These are phyloP conservation scores for Paralagenidium karlingii DNA, from an alignment of 352 stramenopile genomes.

Conservation along the genomic window DNA sequence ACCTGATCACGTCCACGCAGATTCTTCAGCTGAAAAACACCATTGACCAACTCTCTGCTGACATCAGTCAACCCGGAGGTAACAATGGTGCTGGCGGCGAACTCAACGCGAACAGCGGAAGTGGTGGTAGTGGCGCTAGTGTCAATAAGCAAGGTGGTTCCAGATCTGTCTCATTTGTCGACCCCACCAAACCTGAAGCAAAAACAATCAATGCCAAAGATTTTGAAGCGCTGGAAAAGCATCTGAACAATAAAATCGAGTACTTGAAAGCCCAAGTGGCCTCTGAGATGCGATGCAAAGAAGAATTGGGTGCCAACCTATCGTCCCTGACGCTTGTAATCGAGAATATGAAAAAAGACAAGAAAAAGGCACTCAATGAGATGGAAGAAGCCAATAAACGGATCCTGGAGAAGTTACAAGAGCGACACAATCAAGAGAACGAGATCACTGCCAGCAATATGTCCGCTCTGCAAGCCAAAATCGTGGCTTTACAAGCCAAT, in stretches of 20 bases:
- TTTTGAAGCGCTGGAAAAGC: conserved; percentile 47
- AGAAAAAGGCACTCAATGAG: conserved; percentile 25
- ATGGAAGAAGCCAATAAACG: conserved; percentile 48
- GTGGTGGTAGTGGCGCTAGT: too few relatives aligned
- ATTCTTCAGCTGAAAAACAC: too few relatives aligned
- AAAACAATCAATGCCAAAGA: conserved; percentile 3
- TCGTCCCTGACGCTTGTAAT: conserved; percentile 46
- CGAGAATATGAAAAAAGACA: conserved; percentile 56
- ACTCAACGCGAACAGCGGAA: too few relatives aligned
- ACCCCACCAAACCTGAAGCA: too few relatives aligned
- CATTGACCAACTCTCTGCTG: too few relatives aligned
- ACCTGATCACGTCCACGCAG: conserved; percentile 27
- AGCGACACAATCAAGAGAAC: conserved; percentile 35
- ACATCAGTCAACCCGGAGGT: too few relatives aligned
- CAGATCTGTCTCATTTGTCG: too few relatives aligned
- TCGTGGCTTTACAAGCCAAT: conserved; percentile 56
- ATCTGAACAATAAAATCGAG: conserved; percentile 65
- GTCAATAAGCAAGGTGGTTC: too few relatives aligned
- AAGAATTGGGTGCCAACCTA: conserved; percentile 59
- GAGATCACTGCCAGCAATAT: conserved; percentile 28
- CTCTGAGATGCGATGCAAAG: conserved; percentile 79
- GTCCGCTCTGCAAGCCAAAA: conserved; percentile 35
- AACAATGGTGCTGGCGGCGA: too few relatives aligned
- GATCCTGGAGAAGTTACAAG: conserved; percentile 30
- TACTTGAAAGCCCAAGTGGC: conserved; percentile 73